Conservation (phyloP, 352 stramenopile genomes). For the Phytophthora lateralis region DNA sequence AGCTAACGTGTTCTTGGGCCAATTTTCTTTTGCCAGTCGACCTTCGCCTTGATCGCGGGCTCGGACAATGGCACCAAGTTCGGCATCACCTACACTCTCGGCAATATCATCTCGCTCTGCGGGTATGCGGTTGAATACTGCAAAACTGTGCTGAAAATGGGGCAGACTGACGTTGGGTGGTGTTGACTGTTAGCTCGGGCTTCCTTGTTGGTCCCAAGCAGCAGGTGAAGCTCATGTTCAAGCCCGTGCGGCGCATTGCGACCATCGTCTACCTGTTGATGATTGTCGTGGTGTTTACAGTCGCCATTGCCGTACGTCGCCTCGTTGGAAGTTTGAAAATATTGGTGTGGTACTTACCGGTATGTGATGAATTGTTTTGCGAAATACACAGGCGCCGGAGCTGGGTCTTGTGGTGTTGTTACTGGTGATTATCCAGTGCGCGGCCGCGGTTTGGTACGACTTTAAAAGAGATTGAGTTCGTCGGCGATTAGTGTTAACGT, state of each 20-base stretch:
- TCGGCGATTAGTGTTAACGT: background rate
- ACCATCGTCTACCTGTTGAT: constrained; percentile 78
- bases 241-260: constrained; percentile 75
- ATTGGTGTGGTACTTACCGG: constrained; percentile 1
- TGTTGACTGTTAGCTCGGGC: constrained; percentile 49
- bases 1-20: constrained; percentile 9
- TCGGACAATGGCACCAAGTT: constrained; percentile 79
- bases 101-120: constrained; percentile 85
- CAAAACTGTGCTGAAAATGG: background rate
- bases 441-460: constrained; percentile 71
- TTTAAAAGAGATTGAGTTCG: background rate
- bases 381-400: constrained; percentile 48
- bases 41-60: constrained; percentile 75
- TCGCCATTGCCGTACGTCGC: constrained; percentile 64
- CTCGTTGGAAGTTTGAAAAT: background rate
- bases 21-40: constrained; percentile 54
- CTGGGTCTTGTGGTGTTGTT: constrained; percentile 80
- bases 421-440: constrained; percentile 78
- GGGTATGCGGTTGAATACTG: constrained; percentile 42
- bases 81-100: constrained; percentile 81
- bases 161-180: constrained; percentile 3
- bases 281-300: constrained; percentile 74
- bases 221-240: constrained; percentile 90
- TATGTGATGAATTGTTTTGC: background rate
- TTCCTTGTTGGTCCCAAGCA: constrained; percentile 83